Evolutionary conservation across 495 filamentous ascomycete genomes (phyloP), one percentile per base, ranked within the genome.

Genomic region (Massariosphaeria phaeospora): DNA sequence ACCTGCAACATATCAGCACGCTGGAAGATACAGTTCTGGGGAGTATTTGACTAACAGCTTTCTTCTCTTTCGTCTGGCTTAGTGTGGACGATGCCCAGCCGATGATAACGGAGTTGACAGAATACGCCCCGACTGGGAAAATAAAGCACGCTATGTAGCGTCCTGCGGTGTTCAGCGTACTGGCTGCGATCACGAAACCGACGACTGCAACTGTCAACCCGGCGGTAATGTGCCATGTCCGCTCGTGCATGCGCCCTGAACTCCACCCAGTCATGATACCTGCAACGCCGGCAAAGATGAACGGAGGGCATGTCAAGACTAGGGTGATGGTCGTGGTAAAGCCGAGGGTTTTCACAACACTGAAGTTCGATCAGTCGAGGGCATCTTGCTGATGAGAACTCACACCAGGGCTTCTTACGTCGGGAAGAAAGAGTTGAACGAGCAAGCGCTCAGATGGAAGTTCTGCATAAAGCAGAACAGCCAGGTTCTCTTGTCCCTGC

Each of bases 21-120:
- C 38, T 81, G 76, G 49, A 73, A 79, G 2, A 71, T 73, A 18
- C 70, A 62, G 61, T 81, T 80, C 2, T 74, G 75, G 39, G 79
- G 65, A 48, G 77, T 77, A 58, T 80, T 82, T 79, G 23, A 77
- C 75, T 13, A 83, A 69, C 74, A 7, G 78, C 75, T 15, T 77
- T 70, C 57, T 70, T 70, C 60, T 70, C 70, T 21, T 61, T 68
- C 0, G 77, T 68, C 31, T 79, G 71, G 1, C 75, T 74, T 26
- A 79, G 73, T n/a, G 75, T 77, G 47, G 73, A 72, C 11, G 73
- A 73, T 0, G 76, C 69, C 79, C 79, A 82, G 8, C 74, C 71
- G 2, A 80, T 57, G 27, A 77, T 72, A 47, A 80, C 75, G 56
- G 73, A 70, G 54, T 75, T 75, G 2, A 75, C 73, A 0, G 66